These are phyloP conservation scores for Cyclostephanos invisitatus DNA, from an alignment of 108 stramenopile genomes.

Conservation along the genomic window DNA sequence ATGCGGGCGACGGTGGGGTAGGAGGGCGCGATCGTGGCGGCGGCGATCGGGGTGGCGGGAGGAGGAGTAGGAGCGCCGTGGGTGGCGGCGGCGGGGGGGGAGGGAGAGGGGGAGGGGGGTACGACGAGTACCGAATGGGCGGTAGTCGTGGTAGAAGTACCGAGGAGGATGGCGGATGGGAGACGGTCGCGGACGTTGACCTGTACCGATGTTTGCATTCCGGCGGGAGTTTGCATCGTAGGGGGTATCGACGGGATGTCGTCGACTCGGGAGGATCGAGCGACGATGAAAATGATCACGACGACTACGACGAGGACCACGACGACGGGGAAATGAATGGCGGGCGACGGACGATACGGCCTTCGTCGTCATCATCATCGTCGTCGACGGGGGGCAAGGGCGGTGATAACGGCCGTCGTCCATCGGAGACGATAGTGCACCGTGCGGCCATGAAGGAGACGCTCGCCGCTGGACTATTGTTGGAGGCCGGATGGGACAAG, in stretches of 20 bases:
- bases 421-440: constrained; percentile 50
- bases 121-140: too few species aligned
- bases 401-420: neutral
- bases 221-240: constrained; percentile 65
- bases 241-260: constrained; percentile 57
- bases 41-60: neutral
- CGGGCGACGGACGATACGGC: neutral
- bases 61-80: constrained; percentile 10
- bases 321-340: neutral
- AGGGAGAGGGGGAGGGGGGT: neutral
- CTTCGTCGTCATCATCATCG: neutral
- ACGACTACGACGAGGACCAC: neutral
- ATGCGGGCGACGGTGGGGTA: neutral
- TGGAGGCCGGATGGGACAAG: constrained; percentile 69
- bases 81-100: constrained; percentile 2
- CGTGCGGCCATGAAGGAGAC: constrained; percentile 86
- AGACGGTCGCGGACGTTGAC: constrained; percentile 55
- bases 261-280: neutral
- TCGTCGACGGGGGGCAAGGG: neutral
- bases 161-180: constrained; percentile 28
- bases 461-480: constrained; percentile 74
- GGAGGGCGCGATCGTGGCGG: neutral
- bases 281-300: constrained; percentile 8
- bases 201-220: constrained; percentile 74
- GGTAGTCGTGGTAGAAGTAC: too few species aligned